Conservation (phyloP, 1,139 yeast genomes). For the Yamadazyma kanchanaburiensis region DNA sequence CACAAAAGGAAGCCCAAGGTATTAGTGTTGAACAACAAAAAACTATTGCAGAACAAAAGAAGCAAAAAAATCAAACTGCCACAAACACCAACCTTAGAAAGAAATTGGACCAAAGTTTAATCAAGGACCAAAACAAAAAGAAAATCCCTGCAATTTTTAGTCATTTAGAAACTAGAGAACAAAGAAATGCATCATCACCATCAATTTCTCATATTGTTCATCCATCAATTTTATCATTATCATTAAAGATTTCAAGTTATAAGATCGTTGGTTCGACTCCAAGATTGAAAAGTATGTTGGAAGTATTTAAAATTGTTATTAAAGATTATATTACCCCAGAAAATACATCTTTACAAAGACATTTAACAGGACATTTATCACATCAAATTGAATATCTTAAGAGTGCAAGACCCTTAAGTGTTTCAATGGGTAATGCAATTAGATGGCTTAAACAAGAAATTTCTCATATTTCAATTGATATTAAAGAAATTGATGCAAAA, state of each 20-base stretch:
- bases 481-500: slow-evolving; percentile 73
- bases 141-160: slow-evolving; percentile 70
- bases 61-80: slow-evolving; percentile 35
- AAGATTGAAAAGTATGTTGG: slow-evolving; percentile 81
- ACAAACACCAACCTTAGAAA: slow-evolving; percentile 53
- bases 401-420: slow-evolving; percentile 86
- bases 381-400: slow-evolving; percentile 92
- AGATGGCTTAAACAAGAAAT: slow-evolving; percentile 96
- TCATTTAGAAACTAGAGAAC: slow-evolving; percentile 82
- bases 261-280: slow-evolving; percentile 87
- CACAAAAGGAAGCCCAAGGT: slow-evolving; percentile 55
- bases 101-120: slow-evolving; percentile 52
- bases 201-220: slow-evolving; percentile 72
- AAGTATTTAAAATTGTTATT: slow-evolving; percentile 79
- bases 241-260: slow-evolving; percentile 79
- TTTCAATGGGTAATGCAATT: slow-evolving; percentile 97
- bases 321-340: slow-evolving; percentile 80
- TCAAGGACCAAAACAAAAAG: slow-evolving; percentile 35
- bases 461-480: slow-evolving; percentile 69
- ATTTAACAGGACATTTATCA: slow-evolving; percentile 84
- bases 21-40: slow-evolving; percentile 44
- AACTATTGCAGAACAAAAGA: slow-evolving; percentile 38
- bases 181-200: slow-evolving; percentile 65
- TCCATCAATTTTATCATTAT: slow-evolving; percentile 76
- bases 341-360: slow-evolving; percentile 82